Evolutionary conservation across 2,329 filamentous ascomycete genomes (phyloP).

Genomic region (Colletotrichum graminicola): DNA sequence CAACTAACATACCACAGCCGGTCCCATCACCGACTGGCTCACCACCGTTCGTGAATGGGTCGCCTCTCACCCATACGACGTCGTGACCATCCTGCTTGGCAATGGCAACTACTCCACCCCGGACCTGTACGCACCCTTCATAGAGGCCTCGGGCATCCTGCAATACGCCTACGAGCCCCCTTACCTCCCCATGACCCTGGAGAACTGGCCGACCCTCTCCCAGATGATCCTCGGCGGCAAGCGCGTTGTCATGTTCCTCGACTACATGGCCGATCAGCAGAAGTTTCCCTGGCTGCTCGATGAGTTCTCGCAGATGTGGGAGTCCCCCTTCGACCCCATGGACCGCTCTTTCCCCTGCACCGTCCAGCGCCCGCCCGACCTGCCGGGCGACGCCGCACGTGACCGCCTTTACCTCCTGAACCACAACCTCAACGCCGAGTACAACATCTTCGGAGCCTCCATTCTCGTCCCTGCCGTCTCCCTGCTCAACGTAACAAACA

Average conservation of each 20-base stretch:
- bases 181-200: slow-evolving; percentile 75
- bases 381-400: slow-evolving; percentile 65
- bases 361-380: slow-evolving; percentile 79
- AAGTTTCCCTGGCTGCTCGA: slow-evolving; percentile 87
- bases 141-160: slow-evolving; percentile 78
- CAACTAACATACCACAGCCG: slow-evolving; percentile 58
- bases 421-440: slow-evolving; percentile 88
- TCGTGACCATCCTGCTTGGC: slow-evolving; percentile 87
- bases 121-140: slow-evolving; percentile 74
- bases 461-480: slow-evolving; percentile 80
- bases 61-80: slow-evolving; percentile 81
- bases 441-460: slow-evolving; percentile 73
- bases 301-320: slow-evolving; percentile 90
- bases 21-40: slow-evolving; percentile 82
- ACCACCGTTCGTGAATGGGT: slow-evolving; percentile 79
- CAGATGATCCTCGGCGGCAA: slow-evolving; percentile 79
- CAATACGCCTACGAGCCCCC: slow-evolving; percentile 81
- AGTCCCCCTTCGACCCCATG: slow-evolving; percentile 84
- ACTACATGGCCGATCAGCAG: slow-evolving; percentile 85
- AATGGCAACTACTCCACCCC: slow-evolving; percentile 81
- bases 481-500: slow-evolving; percentile 79
- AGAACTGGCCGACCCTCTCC: slow-evolving; percentile 86
- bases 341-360: slow-evolving; percentile 79
- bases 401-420: slow-evolving; percentile 85
- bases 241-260: slow-evolving; percentile 84